Percentiles rank a stretch among this genome's conserved stretches.
Conservation (phyloP, 2,329 filamentous ascomycete species). For the Aureobasidium vineae region DNA sequence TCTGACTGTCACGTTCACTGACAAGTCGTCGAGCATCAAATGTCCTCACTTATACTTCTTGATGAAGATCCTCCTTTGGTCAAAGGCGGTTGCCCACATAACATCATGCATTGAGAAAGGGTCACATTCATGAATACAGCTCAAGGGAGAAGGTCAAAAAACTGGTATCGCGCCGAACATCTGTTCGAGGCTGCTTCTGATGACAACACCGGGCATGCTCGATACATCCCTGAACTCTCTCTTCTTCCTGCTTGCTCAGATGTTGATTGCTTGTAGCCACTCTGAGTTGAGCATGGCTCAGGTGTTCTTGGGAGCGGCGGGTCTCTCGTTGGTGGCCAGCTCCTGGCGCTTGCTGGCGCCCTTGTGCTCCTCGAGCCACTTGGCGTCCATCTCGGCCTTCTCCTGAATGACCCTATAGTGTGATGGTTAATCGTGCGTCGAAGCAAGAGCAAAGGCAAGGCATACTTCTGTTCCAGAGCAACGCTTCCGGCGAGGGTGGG, state of each 20-base stretch:
- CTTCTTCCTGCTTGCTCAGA: background rate
- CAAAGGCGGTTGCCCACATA: no score
- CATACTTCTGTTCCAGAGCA: constrained; percentile 12
- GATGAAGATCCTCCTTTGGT: no score
- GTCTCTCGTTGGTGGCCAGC: background rate
- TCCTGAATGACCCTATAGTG: background rate
- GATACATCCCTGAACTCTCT: background rate
- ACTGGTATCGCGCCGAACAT: background rate
- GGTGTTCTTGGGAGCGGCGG: background rate
- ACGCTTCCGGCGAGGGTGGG: background rate
- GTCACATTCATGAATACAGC: background rate
- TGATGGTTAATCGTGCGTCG: background rate
- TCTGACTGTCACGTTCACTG: no score
- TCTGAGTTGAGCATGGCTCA: background rate
- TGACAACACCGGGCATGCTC: background rate
- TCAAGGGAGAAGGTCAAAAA: background rate
- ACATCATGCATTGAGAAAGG: background rate
- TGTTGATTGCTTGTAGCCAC: no score
- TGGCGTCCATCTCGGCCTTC: background rate
- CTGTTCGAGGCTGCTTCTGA: background rate
- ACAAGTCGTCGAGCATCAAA: no score
- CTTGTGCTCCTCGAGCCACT: background rate
- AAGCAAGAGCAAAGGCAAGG: no score
- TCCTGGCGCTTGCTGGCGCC: background rate
- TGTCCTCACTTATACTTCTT: no score